Evolutionary conservation across 768 basidiomycete species (phyloP).

Genomic region (Suillus decipiens): DNA sequence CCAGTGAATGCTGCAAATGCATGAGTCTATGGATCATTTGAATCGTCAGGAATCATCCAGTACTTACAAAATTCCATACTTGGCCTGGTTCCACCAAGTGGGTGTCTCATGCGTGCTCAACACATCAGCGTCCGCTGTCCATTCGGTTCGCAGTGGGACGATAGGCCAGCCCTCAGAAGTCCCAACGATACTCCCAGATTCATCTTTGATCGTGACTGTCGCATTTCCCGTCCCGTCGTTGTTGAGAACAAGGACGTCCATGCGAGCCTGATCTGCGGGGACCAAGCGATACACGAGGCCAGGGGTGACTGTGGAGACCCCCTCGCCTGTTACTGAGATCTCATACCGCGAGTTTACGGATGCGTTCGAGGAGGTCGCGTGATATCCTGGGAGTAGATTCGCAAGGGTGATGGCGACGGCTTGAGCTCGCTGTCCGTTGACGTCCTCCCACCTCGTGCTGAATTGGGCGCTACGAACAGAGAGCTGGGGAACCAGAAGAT

Average conservation of each 20-base stretch:
- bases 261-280: conserved; percentile 49
- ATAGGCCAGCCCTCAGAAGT: conserved; percentile 40
- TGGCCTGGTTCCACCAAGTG: conserved; percentile 55
- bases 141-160: conserved; percentile 39
- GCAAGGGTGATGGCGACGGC: conserved; percentile 53
- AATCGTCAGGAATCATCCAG: not conserved
- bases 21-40: not conserved
- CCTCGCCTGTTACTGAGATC: conserved; percentile 39
- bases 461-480: conserved; percentile 46
- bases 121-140: conserved; percentile 38
- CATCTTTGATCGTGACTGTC: conserved; percentile 35
- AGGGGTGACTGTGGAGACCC: conserved; percentile 42
- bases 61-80: conserved; percentile 58
- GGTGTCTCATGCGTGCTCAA: conserved; percentile 53
- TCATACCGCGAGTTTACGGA: conserved; percentile 36
- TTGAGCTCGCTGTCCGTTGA: conserved; percentile 41
- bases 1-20: conserved; percentile 48
- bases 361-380: conserved; percentile 25
- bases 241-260: conserved; percentile 51
- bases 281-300: conserved; percentile 49
- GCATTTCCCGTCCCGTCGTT: conserved; percentile 30
- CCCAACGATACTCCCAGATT: conserved; percentile 36
- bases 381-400: conserved; percentile 45
- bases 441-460: conserved; percentile 47
- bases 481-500: conserved; percentile 30